Evolutionary conservation across 495 filamentous ascomycete genomes (phyloP).

Genomic region (Penicillium alfredii): DNA sequence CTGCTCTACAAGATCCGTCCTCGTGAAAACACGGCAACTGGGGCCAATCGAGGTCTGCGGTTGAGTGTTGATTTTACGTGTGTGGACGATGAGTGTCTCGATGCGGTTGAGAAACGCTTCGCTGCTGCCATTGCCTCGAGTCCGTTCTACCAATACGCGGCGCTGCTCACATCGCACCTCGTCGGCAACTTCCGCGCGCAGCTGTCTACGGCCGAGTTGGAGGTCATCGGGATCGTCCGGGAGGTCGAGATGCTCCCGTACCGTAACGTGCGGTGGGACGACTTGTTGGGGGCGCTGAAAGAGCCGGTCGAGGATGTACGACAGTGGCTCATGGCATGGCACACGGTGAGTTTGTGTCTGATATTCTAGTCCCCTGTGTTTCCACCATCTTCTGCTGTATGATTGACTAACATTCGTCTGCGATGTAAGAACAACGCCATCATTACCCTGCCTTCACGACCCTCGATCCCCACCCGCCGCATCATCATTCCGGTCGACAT

Average conservation of each 20-base stretch:
- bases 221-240: constrained; percentile 40
- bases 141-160: constrained; percentile 37
- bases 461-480: constrained; percentile 32
- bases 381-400: not conserved
- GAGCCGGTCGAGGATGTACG: constrained; percentile 31
- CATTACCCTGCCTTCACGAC: constrained; percentile 30
- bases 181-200: constrained; percentile 45
- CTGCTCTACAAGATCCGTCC: constrained; percentile 71
- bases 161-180: constrained; percentile 46
- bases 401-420: constrained; percentile 7
- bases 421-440: constrained; percentile 28
- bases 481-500: constrained; percentile 66
- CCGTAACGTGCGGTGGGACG: constrained; percentile 35
- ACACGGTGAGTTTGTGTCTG: constrained; percentile 32
- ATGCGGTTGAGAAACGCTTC: constrained; percentile 40
- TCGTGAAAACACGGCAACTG: constrained; percentile 17
- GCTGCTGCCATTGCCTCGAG: constrained; percentile 36
- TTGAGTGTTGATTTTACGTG: constrained; percentile 74
- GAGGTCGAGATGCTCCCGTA: constrained; percentile 41
- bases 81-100: constrained; percentile 57
- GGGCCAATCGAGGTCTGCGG: constrained; percentile 49
- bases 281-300: constrained; percentile 35
- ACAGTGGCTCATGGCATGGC: constrained; percentile 44
- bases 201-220: constrained; percentile 53
- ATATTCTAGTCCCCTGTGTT: not conserved